Percentiles rank a stretch among this genome's conserved stretches.
phyloP scores from a whole-genome alignment of 2,329 filamentous ascomycete genomes.

The Aspergillus tanneri region DNA sequence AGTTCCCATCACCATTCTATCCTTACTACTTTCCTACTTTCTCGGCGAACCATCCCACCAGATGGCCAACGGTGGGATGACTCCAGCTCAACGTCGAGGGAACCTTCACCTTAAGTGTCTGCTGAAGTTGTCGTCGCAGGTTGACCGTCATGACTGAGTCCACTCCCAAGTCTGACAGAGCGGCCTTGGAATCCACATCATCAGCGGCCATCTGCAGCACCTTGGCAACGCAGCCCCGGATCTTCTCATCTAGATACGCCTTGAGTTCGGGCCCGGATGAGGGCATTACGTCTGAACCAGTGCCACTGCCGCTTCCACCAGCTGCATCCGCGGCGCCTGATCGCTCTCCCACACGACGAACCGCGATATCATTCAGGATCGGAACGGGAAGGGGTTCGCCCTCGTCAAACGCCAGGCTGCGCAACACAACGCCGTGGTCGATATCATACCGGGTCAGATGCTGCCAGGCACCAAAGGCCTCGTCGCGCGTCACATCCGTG shows the following conservation, averaged over 20 bases:
- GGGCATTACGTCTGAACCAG: constrained; percentile 1
- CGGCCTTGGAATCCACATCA: constrained; percentile 32
- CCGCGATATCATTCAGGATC: constrained; percentile 14
- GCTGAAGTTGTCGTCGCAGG: constrained; percentile 38
- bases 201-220: constrained; percentile 39
- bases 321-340: constrained; percentile 8
- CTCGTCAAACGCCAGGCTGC: constrained; percentile 31
- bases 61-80: constrained; percentile 40
- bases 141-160: constrained; percentile 44
- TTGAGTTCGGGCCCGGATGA: constrained; percentile 29
- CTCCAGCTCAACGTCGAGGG: constrained; percentile 45
- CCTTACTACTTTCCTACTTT: too few relatives aligned
- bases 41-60: constrained; percentile 44
- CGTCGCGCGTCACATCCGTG: constrained; percentile 42
- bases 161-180: constrained; percentile 41
- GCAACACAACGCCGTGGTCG: constrained; percentile 42
- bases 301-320: background rate
- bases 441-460: constrained; percentile 37
- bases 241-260: constrained; percentile 29
- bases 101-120: constrained; percentile 34
- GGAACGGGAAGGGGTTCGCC: constrained; percentile 28
- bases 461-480: constrained; percentile 47
- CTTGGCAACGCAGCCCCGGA: constrained; percentile 34
- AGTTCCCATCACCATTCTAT: too few relatives aligned
- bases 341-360: constrained; percentile 1